Conservation (phyloP, 495 filamentous ascomycete genomes). For the Eremomyces bilateralis region DNA sequence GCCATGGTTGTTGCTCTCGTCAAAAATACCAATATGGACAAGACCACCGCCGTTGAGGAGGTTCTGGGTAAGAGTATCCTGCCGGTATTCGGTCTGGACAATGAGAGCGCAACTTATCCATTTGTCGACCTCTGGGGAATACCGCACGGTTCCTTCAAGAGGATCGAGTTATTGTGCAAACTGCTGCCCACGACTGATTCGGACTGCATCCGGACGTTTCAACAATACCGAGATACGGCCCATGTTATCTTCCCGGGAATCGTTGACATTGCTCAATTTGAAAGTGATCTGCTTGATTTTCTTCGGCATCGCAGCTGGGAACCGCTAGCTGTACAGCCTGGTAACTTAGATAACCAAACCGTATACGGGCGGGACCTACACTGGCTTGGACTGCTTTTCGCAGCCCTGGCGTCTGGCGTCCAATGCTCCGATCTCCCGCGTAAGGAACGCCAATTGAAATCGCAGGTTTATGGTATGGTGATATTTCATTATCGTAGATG, state of each 20-base stretch:
- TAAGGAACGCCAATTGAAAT: conserved; percentile 34
- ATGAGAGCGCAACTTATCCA: conserved; percentile 61
- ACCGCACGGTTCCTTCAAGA: conserved; percentile 43
- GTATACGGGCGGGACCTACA: conserved; percentile 38
- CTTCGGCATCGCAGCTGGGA: conserved; percentile 37
- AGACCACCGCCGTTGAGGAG: conserved; percentile 17
- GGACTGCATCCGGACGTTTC: conserved; percentile 45
- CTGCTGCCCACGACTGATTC: conserved; percentile 46
- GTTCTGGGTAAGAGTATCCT: conserved; percentile 57
- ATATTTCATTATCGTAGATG: too few species aligned
- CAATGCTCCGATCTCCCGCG: conserved; percentile 52
- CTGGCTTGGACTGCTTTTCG: conserved; percentile 51
- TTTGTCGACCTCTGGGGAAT: conserved; percentile 41
- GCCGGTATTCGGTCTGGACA: conserved; percentile 62
- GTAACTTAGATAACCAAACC: conserved; percentile 19
- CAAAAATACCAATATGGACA: conserved; percentile 30
- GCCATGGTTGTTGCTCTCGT: conserved; percentile 43
- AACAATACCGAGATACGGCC: conserved; percentile 53
- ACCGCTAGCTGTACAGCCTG: too few species aligned
- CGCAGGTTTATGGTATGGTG: conserved; percentile 35
- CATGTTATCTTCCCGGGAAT: conserved; percentile 65
- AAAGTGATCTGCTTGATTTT: conserved; percentile 41
- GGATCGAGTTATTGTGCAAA: conserved; percentile 44
- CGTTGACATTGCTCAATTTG: conserved; percentile 42
- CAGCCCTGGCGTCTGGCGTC: conserved; percentile 58